Conservation (phyloP, 352 stramenopile species). For the Phytophthora brassicae region DNA sequence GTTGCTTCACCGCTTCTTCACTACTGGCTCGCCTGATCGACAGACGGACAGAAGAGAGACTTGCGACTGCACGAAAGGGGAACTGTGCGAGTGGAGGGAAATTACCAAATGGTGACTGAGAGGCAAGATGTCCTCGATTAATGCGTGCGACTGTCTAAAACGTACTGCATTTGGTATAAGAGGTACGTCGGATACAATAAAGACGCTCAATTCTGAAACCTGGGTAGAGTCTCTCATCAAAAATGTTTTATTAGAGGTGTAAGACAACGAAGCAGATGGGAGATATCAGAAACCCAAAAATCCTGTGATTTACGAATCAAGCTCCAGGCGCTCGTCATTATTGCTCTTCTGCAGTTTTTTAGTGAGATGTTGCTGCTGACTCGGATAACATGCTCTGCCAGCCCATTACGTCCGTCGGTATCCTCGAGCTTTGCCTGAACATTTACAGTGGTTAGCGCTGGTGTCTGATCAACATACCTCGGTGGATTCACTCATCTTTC, state of each 20-base stretch:
- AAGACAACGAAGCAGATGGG: neutral
- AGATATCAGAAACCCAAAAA: neutral
- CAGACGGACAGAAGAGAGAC: constrained; percentile 17
- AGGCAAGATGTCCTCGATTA: no score
- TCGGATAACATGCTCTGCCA: neutral
- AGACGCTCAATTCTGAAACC: constrained; percentile 7
- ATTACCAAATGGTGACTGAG: constrained; percentile 18
- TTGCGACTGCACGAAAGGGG: constrained; percentile 13
- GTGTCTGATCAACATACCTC: neutral
- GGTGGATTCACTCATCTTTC: constrained; percentile 31
- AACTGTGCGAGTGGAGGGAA: constrained; percentile 16
- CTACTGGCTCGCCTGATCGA: constrained; percentile 25
- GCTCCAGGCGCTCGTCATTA: no score
- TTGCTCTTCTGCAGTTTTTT: no score
- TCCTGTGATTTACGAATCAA: no score
- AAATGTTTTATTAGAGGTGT: constrained; percentile 13
- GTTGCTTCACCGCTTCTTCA: constrained; percentile 30
- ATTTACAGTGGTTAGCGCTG: neutral
- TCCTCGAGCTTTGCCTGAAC: constrained; percentile 21
- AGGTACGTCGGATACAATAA: neutral
- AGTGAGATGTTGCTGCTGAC: neutral
- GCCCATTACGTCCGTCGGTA: neutral
- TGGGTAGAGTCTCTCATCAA: no score
- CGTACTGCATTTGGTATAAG: neutral
- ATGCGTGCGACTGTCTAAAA: constrained; percentile 17